Evolutionary conservation across 2,329 filamentous ascomycete genomes (phyloP).

Genomic region (Magnaporthiopsis incrustans): DNA sequence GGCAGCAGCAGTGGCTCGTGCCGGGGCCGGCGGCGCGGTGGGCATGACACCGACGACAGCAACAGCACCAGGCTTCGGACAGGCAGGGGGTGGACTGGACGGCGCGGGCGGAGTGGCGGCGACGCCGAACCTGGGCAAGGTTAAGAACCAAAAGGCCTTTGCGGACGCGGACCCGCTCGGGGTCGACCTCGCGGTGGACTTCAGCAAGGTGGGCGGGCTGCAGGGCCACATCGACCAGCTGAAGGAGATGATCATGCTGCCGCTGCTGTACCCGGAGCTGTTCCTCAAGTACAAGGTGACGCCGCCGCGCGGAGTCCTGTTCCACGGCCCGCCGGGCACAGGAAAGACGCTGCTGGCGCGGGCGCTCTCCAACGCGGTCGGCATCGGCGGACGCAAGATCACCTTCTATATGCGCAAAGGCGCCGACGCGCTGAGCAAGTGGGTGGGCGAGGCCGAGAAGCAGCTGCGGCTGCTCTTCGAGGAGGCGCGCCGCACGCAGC

Average conservation of each 20-base stretch:
- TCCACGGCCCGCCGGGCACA: constrained; percentile 93
- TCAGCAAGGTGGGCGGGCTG: constrained; percentile 87
- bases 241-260: constrained; percentile 97
- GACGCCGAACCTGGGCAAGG: constrained; percentile 78
- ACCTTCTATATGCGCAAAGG: constrained; percentile 99
- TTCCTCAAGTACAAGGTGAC: constrained; percentile 89
- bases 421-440: constrained; percentile 94
- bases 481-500: constrained; percentile 89
- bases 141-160: constrained; percentile 85
- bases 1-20: constrained; percentile 31
- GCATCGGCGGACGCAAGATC: constrained; percentile 83
- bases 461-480: constrained; percentile 91
- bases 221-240: constrained; percentile 92
- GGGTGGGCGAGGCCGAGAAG: constrained; percentile 96
- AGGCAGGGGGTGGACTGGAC: constrained; percentile 29
- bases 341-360: constrained; percentile 96
- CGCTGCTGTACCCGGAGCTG: constrained; percentile 88
- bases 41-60: constrained; percentile 50
- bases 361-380: constrained; percentile 84
- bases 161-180: constrained; percentile 93
- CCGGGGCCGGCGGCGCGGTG: constrained; percentile 49
- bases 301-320: constrained; percentile 87
- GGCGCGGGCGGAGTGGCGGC: constrained; percentile 31
- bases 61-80: constrained; percentile 17
- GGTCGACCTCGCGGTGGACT: constrained; percentile 86